phyloP scores from a whole-genome alignment of 257 asterid genomes.

The Eucommia ulmoides region DNA sequence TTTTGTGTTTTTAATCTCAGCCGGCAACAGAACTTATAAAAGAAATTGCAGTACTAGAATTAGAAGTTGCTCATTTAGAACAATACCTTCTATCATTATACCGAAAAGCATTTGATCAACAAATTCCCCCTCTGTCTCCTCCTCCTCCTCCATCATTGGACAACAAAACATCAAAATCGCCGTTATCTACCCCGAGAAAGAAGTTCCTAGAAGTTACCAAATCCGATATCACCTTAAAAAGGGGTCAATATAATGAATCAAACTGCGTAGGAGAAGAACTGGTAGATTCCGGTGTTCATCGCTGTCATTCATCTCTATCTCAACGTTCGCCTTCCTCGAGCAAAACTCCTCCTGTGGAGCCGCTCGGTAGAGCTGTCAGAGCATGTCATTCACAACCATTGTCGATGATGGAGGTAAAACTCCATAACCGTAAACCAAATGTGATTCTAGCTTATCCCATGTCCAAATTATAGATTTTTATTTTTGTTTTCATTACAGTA shows the following conservation, averaged over 20 bases:
- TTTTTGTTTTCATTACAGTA: constrained; percentile 34
- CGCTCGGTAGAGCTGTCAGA: constrained; percentile 57
- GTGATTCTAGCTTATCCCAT: neutral
- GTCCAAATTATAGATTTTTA: neutral
- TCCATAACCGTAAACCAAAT: no score
- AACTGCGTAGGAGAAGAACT: constrained; percentile 28
- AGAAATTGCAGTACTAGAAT: constrained; percentile 82
- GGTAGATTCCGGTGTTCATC: constrained; percentile 46
- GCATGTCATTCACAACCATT: constrained; percentile 93
- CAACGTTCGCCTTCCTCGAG: constrained; percentile 37
- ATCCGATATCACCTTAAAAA: constrained; percentile 30
- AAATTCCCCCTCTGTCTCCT: constrained; percentile 46
- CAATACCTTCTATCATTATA: constrained; percentile 87
- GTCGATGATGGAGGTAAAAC: constrained; percentile 83
- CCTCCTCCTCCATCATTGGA: constrained; percentile 45
- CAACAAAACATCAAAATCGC: constrained; percentile 29
- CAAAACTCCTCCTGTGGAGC: constrained; percentile 44
- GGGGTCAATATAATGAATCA: constrained; percentile 27
- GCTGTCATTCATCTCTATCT: constrained; percentile 76
- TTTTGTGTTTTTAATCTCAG: constrained; percentile 33
- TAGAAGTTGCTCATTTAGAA: constrained; percentile 92
- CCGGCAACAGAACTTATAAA: constrained; percentile 82
- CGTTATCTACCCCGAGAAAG: constrained; percentile 56
- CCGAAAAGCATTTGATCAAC: constrained; percentile 88
- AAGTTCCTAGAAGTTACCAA: constrained; percentile 63